Conservation (phyloP, 179 eudicot genomes). For the Kewa caespitosa region DNA sequence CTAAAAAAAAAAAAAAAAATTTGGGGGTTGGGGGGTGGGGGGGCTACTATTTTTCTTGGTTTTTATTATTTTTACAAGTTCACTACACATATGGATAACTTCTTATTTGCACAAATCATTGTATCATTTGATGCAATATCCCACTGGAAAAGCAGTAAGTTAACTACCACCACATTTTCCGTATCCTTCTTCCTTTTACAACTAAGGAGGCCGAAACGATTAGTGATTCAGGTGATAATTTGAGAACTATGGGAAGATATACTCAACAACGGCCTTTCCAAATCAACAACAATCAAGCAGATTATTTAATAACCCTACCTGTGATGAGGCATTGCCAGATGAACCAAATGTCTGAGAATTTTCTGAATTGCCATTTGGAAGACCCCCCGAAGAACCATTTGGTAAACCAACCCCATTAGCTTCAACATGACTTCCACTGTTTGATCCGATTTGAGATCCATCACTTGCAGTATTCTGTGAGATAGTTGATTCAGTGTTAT, state of each 20-base stretch:
- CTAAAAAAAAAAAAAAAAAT: too few species aligned
- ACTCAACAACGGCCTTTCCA: not conserved
- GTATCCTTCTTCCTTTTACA: not conserved
- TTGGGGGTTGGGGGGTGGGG: too few species aligned
- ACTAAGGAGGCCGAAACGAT: not conserved
- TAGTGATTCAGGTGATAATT: too few species aligned
- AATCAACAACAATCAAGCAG: not conserved
- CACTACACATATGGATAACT: not conserved
- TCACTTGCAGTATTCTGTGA: constrained; percentile 50
- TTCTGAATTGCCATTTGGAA: constrained; percentile 60
- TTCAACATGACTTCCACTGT: constrained; percentile 54
- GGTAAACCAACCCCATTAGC: constrained; percentile 47
- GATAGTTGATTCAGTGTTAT: constrained; percentile 41
- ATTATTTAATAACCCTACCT: constrained; percentile 36
- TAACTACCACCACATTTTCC: not conserved
- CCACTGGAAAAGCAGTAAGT: not conserved
- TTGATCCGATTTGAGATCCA: constrained; percentile 53
- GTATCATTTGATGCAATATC: not conserved
- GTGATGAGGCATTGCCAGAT: constrained; percentile 47
- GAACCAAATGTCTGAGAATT: constrained; percentile 48
- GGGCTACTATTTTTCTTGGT: too few species aligned
- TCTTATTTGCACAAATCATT: not conserved
- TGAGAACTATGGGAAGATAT: not conserved
- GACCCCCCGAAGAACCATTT: constrained; percentile 41
- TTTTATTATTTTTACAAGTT: too few species aligned